Evolutionary conservation across 2,329 filamentous ascomycete species (phyloP), one percentile per base, ranked within the genome.

Genomic region (Colletotrichum chrysophilum): DNA sequence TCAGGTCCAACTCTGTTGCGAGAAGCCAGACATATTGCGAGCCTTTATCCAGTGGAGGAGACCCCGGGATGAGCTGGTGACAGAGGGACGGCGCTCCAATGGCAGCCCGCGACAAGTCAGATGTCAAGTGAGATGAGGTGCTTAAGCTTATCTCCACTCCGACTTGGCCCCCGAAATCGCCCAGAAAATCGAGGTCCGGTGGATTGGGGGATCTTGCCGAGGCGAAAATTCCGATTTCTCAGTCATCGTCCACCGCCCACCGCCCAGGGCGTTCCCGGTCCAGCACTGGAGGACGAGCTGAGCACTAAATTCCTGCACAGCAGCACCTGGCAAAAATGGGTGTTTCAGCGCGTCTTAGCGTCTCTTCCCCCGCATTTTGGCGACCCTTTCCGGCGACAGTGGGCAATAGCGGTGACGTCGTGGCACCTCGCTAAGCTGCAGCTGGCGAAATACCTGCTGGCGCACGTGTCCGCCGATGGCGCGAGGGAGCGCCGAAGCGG

Each of bases 311-410:
- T 28, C 24, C 28, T 61, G 70, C 64, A 72, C 18, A 52, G 28
- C n/a, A 36, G 55, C 64, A 52, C 38, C 56, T 73, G 64, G 21
- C 26, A 75, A 68, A 69, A 68, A 48, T 65, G 48, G 58, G 36
- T 12, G 74, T 75, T 73, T 69, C 74, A 74, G 70, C 70, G 24
- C 70, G 58, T 26, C 32, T 30, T 75, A 52, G 74, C 69, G 70
- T 56, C 38, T 28, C 32, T 36, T 75, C 74, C 74, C 74, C 74
- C 74, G 74, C 70, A 74, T 73, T 75, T 73, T 75, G 64, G 26
- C 67, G 56, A 62, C 65, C 74, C 48, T 67, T 75, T 64, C 34
- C 69, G 67, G 71, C 58, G 48, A 21, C 14, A 13, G 61, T 30
- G 16, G 60, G 30, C 66, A 36, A 36, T 32, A 21, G 12, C 66